Evolutionary conservation across 2,329 filamentous ascomycete species (phyloP).

Genomic region (Colletotrichum ledebouriae): DNA sequence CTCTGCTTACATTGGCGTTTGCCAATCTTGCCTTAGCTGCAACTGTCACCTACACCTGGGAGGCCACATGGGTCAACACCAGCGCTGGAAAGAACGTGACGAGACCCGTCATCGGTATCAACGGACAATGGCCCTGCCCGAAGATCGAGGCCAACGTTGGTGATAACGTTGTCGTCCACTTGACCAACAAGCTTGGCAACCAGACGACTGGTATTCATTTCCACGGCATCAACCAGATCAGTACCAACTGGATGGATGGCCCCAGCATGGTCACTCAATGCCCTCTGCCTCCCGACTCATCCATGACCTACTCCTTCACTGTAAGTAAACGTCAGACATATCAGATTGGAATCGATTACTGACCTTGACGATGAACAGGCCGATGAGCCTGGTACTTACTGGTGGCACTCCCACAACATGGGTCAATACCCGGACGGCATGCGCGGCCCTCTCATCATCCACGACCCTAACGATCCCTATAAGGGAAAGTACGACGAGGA

Average conservation of each 20-base stretch:
- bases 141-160: slow-evolving; percentile 64
- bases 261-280: slow-evolving; percentile 68
- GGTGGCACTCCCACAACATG: slow-evolving; percentile 73
- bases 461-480: slow-evolving; percentile 69
- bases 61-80: slow-evolving; percentile 56
- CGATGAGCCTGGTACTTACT: slow-evolving; percentile 60
- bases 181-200: slow-evolving; percentile 66
- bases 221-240: slow-evolving; percentile 70
- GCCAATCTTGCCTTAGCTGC: slow-evolving; percentile 47
- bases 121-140: slow-evolving; percentile 73
- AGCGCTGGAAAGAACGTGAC: slow-evolving; percentile 53
- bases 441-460: slow-evolving; percentile 71
- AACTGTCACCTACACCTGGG: slow-evolving; percentile 55
- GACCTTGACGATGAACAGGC: slow-evolving; percentile 12
- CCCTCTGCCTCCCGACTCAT: slow-evolving; percentile 63
- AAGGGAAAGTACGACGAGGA: slow-evolving; percentile 68
- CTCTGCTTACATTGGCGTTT: slow-evolving; percentile 41
- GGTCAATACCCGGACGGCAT: slow-evolving; percentile 78
- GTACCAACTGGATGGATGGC: slow-evolving; percentile 71
- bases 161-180: slow-evolving; percentile 63
- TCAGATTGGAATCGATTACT: neutral
- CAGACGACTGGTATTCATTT: slow-evolving; percentile 67
- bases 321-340: slow-evolving; percentile 48
- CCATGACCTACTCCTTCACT: slow-evolving; percentile 66
- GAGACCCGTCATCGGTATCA: slow-evolving; percentile 65